Percentiles rank a stretch among this genome's conserved stretches.
These are phyloP conservation scores for Trichoderma arundinaceum DNA, from an alignment of 2,329 filamentous ascomycete species.

Conservation along the genomic window DNA sequence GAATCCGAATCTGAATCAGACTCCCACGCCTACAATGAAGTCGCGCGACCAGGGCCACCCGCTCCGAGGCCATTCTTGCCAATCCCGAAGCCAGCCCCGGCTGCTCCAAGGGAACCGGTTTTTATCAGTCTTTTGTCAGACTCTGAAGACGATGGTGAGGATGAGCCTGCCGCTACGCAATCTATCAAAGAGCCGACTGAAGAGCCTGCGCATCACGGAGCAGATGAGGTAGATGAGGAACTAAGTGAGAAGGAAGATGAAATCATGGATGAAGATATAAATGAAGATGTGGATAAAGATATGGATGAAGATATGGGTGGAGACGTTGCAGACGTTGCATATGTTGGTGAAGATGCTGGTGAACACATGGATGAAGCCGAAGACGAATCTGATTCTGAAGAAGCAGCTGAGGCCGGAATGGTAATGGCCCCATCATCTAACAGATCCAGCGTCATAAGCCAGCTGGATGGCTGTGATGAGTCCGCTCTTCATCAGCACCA, in stretches of 20 bases:
- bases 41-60: not conserved
- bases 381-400: not conserved
- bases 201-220: not conserved
- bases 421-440: constrained; percentile 6
- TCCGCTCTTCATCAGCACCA: not conserved
- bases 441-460: constrained; percentile 22
- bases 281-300: constrained; percentile 14
- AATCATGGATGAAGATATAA: constrained; percentile 26
- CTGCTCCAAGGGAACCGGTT: constrained; percentile 45
- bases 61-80: constrained; percentile 11
- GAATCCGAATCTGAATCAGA: constrained; percentile 39
- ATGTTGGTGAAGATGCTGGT: too few relatives aligned
- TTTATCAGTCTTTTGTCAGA: constrained; percentile 57
- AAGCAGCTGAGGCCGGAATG: not conserved
- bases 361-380: constrained; percentile 6
- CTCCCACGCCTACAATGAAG: constrained; percentile 24
- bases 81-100: constrained; percentile 26
- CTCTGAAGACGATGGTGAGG: constrained; percentile 51
- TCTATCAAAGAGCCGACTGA: constrained; percentile 18
- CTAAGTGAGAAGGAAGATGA: not conserved
- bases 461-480: constrained; percentile 20
- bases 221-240: not conserved
- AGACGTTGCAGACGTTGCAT: not conserved
- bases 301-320: constrained; percentile 5
- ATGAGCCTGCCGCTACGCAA: constrained; percentile 7